Percentiles rank a stretch among this genome's conserved stretches.
phyloP scores from a whole-genome alignment of 345 rosid species.

The Rhodomyrtus tomentosa region DNA sequence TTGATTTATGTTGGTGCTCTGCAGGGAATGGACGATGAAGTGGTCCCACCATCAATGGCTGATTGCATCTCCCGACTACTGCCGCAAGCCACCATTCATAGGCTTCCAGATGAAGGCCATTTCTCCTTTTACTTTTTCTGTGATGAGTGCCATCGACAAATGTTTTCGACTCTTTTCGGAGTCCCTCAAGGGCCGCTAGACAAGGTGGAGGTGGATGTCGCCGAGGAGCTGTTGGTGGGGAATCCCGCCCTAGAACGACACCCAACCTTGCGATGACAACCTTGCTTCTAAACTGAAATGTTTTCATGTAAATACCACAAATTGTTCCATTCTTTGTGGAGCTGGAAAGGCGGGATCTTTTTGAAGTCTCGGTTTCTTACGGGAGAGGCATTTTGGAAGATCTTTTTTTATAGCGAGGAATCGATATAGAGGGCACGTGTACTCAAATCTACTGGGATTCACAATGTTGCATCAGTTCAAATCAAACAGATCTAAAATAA shows the following conservation, averaged over 20 bases:
- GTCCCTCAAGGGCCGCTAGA: constrained; percentile 49
- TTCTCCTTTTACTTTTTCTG: constrained; percentile 75
- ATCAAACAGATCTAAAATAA: background rate
- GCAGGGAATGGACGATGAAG: constrained; percentile 79
- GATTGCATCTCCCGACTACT: constrained; percentile 68
- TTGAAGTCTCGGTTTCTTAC: background rate
- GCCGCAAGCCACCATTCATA: constrained; percentile 52
- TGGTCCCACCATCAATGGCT: constrained; percentile 46
- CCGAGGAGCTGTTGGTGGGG: background rate
- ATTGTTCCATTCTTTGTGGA: constrained; percentile 10
- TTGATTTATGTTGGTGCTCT: background rate
- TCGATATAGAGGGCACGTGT: background rate
- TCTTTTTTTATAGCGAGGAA: background rate
- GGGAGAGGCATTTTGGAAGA: background rate
- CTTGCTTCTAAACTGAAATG: background rate
- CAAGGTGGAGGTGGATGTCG: constrained; percentile 10
- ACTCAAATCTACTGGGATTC: background rate
- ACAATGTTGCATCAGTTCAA: background rate
- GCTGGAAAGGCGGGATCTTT: background rate
- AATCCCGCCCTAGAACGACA: constrained; percentile 14
- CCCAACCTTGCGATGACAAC: background rate
- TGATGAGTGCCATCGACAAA: constrained; percentile 64
- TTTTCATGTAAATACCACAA: constrained; percentile 34
- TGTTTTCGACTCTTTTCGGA: constrained; percentile 64
- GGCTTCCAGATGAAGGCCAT: constrained; percentile 76